These are phyloP conservation scores for Psidium guajava DNA, from an alignment of 345 rosid species.

Conservation along the genomic window DNA sequence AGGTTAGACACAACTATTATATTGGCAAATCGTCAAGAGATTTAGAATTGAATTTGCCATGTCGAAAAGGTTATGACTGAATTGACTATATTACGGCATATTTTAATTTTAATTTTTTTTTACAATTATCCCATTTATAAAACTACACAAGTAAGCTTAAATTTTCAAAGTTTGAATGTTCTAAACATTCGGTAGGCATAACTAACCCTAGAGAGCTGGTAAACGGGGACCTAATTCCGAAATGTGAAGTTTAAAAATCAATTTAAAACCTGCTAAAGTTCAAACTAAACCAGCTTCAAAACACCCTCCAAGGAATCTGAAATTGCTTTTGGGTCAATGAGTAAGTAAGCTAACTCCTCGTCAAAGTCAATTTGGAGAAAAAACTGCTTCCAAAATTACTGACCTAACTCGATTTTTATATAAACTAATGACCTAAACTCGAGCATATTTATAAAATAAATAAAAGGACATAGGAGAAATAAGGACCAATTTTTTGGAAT, in stretches of 20 bases:
- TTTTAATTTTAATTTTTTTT: rapidly evolving
- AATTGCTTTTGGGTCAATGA: not conserved
- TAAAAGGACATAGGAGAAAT: not conserved
- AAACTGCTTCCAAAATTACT: not conserved
- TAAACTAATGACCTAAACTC: not conserved
- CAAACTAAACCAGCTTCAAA: no score
- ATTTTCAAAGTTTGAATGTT: not conserved
- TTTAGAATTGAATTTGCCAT: no score
- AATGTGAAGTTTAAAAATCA: not conserved
- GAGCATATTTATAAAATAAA: not conserved
- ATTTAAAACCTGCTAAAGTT: not conserved
- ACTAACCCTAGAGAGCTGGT: not conserved
- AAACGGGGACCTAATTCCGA: not conserved
- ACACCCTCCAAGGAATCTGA: not conserved
- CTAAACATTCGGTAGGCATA: not conserved
- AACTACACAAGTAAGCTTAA: rapidly evolving
- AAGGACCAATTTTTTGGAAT: no score
- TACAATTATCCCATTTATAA: not conserved
- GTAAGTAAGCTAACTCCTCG: not conserved
- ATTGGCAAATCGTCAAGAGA: no score
- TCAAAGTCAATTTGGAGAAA: not conserved
- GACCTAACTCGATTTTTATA: not conserved
- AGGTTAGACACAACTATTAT: no score
- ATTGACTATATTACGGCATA: rapidly evolving
- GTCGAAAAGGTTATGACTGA: no score